Percentiles rank a stretch among this genome's conserved stretches.
phyloP scores from a whole-genome alignment of 1,139 yeast species.

The Blastobotrys persicus region DNA sequence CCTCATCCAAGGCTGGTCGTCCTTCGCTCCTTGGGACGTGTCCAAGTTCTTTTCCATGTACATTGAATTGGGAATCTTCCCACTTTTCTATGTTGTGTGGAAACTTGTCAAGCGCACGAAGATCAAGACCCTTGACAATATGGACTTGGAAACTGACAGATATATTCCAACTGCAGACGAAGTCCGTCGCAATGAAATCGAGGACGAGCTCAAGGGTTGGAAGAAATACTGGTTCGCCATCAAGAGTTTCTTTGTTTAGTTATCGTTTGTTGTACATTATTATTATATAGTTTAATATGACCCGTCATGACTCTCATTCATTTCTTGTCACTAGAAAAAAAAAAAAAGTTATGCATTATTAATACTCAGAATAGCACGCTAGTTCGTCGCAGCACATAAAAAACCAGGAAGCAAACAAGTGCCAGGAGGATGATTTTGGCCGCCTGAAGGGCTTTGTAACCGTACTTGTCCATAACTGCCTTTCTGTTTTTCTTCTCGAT shows the following conservation, averaged over 20 bases:
- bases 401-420: background rate
- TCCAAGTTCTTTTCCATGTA: slow-evolving; percentile 52
- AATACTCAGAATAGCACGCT: background rate
- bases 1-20: slow-evolving; percentile 62
- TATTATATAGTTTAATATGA: background rate
- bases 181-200: slow-evolving; percentile 40
- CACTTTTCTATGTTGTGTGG: slow-evolving; percentile 51
- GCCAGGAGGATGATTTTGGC: background rate
- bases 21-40: slow-evolving; percentile 55
- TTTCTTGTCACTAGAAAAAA: background rate
- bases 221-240: slow-evolving; percentile 13
- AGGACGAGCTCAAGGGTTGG: slow-evolving; percentile 43
- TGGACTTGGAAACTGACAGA: slow-evolving; percentile 63
- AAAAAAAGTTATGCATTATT: background rate
- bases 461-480: slow-evolving; percentile 5
- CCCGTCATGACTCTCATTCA: background rate
- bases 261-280: no score
- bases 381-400: slow-evolving; percentile 2
- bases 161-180: slow-evolving; percentile 55
- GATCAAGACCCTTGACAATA: slow-evolving; percentile 49
- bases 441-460: slow-evolving; percentile 5
- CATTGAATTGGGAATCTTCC: slow-evolving; percentile 48
- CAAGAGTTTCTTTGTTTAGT: slow-evolving; percentile 14
- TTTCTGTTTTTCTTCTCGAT: slow-evolving; percentile 56
- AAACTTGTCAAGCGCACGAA: slow-evolving; percentile 47